Base-by-base conservation (phyloP, 345 rosid species). In the Dipteronia sinensis region DNA sequence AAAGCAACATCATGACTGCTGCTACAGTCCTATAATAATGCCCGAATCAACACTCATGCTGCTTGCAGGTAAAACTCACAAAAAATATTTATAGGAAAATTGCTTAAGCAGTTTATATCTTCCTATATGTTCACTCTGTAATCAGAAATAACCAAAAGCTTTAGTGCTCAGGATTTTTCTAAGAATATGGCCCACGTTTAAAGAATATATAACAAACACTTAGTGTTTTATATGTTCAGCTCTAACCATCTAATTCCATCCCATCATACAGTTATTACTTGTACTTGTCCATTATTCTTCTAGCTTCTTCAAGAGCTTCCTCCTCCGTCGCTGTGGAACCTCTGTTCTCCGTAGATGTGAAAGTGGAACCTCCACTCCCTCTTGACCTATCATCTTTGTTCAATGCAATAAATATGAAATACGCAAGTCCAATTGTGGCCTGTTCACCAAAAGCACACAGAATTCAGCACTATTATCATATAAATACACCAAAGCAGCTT, bases 401-500 rank as follows among this genome's bases (percentile, higher is more conserved):
- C 53, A 92, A 81, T 65, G 99, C 97, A 47, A 95, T 85, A 88
- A 85, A 95, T 25, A 85, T 73, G 83, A 95, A 95, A 83, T 93
- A 96, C 15, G 81, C 90, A 17, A 96, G 92, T 77, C 98, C 98
- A 98, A 93, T 96, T 8, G 92, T 96, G 44, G 90, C 98, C 99
- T 95, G 92, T 47, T 44, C 65, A 72, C 68, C 59, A 65, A 65
- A 42, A 82, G 47, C 70, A 73, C 10, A 25, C 55, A 70, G 61
- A 59, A 75, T 61, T 44, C 65, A 63, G 3, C 23, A 42, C 25
- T n/a, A 56, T 46, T 19, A 15, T 23, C 47, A 29, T 23, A n/a
- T 58, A 51, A 51, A 58, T 56, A 13, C 22, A 15, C 38, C 53
- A 73, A 20, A 3, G 15, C 8, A 11, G 6, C 74, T 49, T 42